A percentile compares a stretch with the other conserved stretches of the same genome.
These are phyloP conservation scores for Aureobasidium subglaciale DNA, from an alignment of 2,329 filamentous ascomycete species.

Conservation along the genomic window DNA sequence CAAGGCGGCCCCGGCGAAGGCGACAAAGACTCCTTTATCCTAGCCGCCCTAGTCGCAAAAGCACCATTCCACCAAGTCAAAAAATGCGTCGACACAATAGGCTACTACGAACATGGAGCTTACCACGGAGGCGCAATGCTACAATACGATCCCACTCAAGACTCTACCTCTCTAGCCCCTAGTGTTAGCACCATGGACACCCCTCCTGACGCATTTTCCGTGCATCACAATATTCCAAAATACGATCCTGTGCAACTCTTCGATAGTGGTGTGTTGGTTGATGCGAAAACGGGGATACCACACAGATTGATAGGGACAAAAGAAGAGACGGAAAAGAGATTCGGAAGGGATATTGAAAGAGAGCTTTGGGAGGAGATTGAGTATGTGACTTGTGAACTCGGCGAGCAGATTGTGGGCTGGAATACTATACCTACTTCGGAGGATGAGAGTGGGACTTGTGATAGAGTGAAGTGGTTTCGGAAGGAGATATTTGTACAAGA, in stretches of 20 bases:
- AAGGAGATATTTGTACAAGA: not conserved
- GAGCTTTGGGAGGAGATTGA: slow-evolving; percentile 22
- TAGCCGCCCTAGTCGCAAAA: slow-evolving; percentile 35
- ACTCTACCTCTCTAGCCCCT: not conserved
- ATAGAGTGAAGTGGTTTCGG: not conserved
- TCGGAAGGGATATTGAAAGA: slow-evolving; percentile 24
- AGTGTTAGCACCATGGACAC: slow-evolving; percentile 8
- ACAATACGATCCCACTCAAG: slow-evolving; percentile 19
- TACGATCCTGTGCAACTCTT: slow-evolving; percentile 27
- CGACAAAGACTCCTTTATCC: slow-evolving; percentile 47
- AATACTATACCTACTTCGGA: not conserved
- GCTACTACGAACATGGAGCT: slow-evolving; percentile 14
- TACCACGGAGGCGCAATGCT: slow-evolving; percentile 19
- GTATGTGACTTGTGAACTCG: slow-evolving; percentile 20
- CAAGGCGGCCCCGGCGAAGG: slow-evolving; percentile 44
- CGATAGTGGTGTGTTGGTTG: slow-evolving; percentile 15
- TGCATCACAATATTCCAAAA: slow-evolving; percentile 27
- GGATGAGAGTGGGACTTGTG: not conserved
- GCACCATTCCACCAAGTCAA: slow-evolving; percentile 37
- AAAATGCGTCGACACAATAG: slow-evolving; percentile 18
- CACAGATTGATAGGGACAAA: slow-evolving; percentile 22
- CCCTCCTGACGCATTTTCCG: slow-evolving; percentile 19
- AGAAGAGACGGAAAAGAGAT: slow-evolving; percentile 19
- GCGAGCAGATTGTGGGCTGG: slow-evolving; percentile 20
- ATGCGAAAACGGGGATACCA: slow-evolving; percentile 9